Base-by-base conservation (phyloP, 2,329 filamentous ascomycete species). In the Neofusicoccum sp. region DNA sequence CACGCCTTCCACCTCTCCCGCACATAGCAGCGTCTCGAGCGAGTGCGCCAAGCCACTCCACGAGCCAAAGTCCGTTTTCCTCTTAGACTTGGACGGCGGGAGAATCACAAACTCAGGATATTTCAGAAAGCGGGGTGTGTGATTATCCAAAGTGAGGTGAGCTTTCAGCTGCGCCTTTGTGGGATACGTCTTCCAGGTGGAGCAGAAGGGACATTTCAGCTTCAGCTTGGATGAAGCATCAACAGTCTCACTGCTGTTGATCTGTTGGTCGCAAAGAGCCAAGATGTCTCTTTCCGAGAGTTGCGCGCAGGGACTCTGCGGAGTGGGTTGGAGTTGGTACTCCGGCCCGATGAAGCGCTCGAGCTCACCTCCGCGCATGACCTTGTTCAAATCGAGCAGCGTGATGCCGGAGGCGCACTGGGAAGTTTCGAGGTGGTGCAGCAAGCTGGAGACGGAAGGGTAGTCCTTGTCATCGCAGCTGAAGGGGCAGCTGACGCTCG, bases 11-110 rank as follows among this genome's bases (percentile, higher is more conserved):
- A 61, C 43, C 34, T 57, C 43, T 4, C 59, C 59, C 24, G 59
- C 59, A n/a, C 59, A 61, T 9, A 61, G 43, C 33, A 61, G 49
- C 41, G 49, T 61, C 51, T 61, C 59, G 11, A 61, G 33, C 9
- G 59, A 61, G 9, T 61, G 59, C 6, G 59, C 49, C 49, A 61
- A 33, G 33, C 43, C 59, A 34, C 59, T 61, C 59, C 59, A 61
- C 9, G 59, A 14, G 16, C 33, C 33, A 20, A 61, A 61, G n/a
- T 38, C 59, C 24, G n/a, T n/a, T 43, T 57, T 57, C 6, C 43
- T 31, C 49, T n/a, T 48, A 16, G 59, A 61, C 41, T 61, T 61
- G 12, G 49, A 48, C n/a, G 49, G 59, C 34, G 59, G 59, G 31
- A 57, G 43, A 6, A 9, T 41, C n/a, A 61, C 51, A 7, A 26